phyloP scores from a whole-genome alignment of 1,284 basidiomycete species.

The Pholiota adiposa region DNA sequence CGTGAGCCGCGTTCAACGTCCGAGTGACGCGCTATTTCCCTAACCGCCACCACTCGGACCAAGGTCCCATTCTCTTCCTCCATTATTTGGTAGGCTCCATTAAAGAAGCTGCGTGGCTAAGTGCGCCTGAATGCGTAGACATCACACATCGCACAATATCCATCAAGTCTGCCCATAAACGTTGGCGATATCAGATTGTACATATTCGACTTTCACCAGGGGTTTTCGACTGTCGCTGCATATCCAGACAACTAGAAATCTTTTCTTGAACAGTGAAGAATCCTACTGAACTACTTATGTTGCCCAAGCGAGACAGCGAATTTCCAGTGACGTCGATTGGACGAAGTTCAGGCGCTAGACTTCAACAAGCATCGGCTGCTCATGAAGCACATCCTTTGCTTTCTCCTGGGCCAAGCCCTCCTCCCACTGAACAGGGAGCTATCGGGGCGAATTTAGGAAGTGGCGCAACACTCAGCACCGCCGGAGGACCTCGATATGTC shows the following conservation, averaged over 20 bases:
- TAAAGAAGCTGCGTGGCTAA: background rate
- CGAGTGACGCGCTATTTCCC: background rate
- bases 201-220: background rate
- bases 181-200: background rate
- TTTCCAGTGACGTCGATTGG: constrained; percentile 61
- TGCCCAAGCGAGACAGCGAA: constrained; percentile 22
- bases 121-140: background rate
- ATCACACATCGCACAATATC: background rate
- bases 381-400: constrained; percentile 70
- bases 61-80: background rate
- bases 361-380: constrained; percentile 49
- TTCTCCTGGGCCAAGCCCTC: constrained; percentile 42
- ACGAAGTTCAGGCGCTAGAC: constrained; percentile 44
- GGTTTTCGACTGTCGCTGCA: background rate
- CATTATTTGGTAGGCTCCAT: background rate
- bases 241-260: background rate
- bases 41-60: background rate
- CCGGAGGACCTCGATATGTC: constrained; percentile 36
- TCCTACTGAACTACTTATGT: constrained; percentile 12
- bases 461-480: constrained; percentile 16
- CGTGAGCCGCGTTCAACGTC: background rate
- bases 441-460: constrained; percentile 12
- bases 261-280: background rate
- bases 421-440: constrained; percentile 22
- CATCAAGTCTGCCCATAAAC: background rate